Percentiles rank a stretch among this genome's conserved stretches.
phyloP scores from a whole-genome alignment of 306 rosid genomes.

The Lagenaria siceraria region DNA sequence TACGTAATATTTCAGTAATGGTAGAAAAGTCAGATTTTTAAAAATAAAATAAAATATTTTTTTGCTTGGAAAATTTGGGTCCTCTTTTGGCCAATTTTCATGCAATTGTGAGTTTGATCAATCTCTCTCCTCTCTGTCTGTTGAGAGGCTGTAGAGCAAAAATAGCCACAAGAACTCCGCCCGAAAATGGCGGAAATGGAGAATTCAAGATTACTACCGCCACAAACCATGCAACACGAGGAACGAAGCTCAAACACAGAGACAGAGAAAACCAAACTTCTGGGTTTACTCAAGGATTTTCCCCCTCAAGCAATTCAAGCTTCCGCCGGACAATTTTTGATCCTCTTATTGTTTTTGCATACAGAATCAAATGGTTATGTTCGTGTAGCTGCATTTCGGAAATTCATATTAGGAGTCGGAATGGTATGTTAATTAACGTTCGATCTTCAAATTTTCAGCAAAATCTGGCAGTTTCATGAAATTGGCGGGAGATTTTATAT shows the following conservation, averaged over 20 bases:
- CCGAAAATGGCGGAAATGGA: conserved; percentile 9
- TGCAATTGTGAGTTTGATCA: background rate
- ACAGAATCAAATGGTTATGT: background rate
- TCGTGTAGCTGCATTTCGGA: background rate
- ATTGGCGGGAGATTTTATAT: background rate
- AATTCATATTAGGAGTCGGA: background rate
- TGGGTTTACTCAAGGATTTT: background rate
- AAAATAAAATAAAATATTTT: background rate
- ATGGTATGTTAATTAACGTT: background rate
- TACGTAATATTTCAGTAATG: too few relatives aligned
- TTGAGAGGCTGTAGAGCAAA: background rate
- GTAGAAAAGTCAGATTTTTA: too few relatives aligned
- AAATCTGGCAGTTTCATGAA: too few relatives aligned
- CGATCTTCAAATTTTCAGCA: background rate
- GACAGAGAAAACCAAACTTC: background rate
- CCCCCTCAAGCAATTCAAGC: background rate
- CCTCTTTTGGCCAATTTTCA: background rate
- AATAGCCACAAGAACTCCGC: conserved; percentile 4
- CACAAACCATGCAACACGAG: conserved; percentile 5
- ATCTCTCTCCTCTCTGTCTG: background rate
- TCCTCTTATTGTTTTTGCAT: background rate
- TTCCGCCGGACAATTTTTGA: background rate
- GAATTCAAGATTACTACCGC: background rate
- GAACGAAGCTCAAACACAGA: background rate
- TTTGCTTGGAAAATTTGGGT: background rate